A percentile compares a stretch with the other conserved stretches of the same genome.
Conservation (phyloP, 768 basidiomycete species). For the Leccinum pellstonianum region DNA sequence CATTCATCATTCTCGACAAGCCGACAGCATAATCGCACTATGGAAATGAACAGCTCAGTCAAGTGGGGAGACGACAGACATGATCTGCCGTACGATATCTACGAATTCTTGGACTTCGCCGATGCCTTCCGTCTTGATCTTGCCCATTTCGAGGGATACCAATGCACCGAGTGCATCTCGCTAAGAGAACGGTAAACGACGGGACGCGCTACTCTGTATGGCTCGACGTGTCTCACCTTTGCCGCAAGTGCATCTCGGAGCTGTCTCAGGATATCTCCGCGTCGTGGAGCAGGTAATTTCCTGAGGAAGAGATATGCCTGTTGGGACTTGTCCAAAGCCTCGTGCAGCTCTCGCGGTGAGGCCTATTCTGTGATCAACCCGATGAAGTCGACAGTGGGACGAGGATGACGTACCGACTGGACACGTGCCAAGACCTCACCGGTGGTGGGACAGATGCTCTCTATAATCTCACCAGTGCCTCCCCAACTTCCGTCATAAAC, state of each 20-base stretch:
- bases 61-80: neutral
- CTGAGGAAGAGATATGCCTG: slow-evolving; percentile 75
- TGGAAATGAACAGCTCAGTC: slow-evolving; percentile 10
- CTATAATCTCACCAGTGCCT: slow-evolving; percentile 66
- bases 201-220: neutral
- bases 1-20: slow-evolving; percentile 92
- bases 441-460: slow-evolving; percentile 81
- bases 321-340: slow-evolving; percentile 63
- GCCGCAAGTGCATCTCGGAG: slow-evolving; percentile 76
- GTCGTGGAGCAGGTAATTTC: slow-evolving; percentile 77
- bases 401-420: slow-evolving; percentile 50
- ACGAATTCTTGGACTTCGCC: slow-evolving; percentile 96
- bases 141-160: slow-evolving; percentile 87
- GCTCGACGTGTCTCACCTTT: slow-evolving; percentile 50
- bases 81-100: slow-evolving; percentile 68
- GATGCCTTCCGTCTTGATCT: slow-evolving; percentile 86
- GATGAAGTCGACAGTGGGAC: neutral
- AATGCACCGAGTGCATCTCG: slow-evolving; percentile 77
- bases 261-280: slow-evolving; percentile 87
- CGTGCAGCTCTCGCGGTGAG: slow-evolving; percentile 68
- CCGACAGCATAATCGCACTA: slow-evolving; percentile 96
- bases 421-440: slow-evolving; percentile 81
- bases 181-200: slow-evolving; percentile 38
- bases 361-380: slow-evolving; percentile 43
- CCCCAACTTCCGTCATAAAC: slow-evolving; percentile 85